Evolutionary conservation across 352 stramenopile genomes (phyloP).

Genomic region (Phytophthora niederhauseri): DNA sequence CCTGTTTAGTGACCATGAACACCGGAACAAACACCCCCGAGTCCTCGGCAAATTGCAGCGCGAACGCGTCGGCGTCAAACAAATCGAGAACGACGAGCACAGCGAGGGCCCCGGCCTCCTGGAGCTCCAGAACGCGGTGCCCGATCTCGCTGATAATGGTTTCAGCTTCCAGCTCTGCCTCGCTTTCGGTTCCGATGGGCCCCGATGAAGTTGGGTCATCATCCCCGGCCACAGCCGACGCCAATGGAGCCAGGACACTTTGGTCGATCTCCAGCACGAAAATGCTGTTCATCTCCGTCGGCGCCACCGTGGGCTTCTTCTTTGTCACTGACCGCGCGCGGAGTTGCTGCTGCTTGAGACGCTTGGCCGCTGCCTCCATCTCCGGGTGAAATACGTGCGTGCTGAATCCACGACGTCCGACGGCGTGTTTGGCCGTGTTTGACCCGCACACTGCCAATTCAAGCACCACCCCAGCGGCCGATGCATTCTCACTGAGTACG

Average conservation of each 20-base stretch:
- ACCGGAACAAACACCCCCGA: slow-evolving; percentile 74
- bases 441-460: slow-evolving; percentile 58
- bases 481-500: not conserved
- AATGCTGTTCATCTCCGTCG: slow-evolving; percentile 48
- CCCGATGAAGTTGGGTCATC: slow-evolving; percentile 6
- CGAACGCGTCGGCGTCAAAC: slow-evolving; percentile 61
- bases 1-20: slow-evolving; percentile 53
- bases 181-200: slow-evolving; percentile 20
- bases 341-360: slow-evolving; percentile 45
- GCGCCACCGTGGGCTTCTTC: slow-evolving; percentile 39
- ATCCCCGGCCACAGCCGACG: slow-evolving; percentile 13
- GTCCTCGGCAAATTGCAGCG: slow-evolving; percentile 51
- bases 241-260: slow-evolving; percentile 20
- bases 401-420: slow-evolving; percentile 47
- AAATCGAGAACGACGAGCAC: slow-evolving; percentile 72
- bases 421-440: slow-evolving; percentile 28
- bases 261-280: slow-evolving; percentile 58
- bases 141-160: slow-evolving; percentile 54
- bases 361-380: slow-evolving; percentile 45
- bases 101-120: slow-evolving; percentile 60
- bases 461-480: slow-evolving; percentile 34
- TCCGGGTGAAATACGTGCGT: slow-evolving; percentile 58
- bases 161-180: slow-evolving; percentile 39
- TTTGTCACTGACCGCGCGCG: slow-evolving; percentile 41
- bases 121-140: slow-evolving; percentile 56